Percentiles rank a stretch among this genome's conserved stretches.
These are phyloP conservation scores for Ceratocystis lukuohia DNA, from an alignment of 2,329 filamentous ascomycete genomes.

Conservation along the genomic window DNA sequence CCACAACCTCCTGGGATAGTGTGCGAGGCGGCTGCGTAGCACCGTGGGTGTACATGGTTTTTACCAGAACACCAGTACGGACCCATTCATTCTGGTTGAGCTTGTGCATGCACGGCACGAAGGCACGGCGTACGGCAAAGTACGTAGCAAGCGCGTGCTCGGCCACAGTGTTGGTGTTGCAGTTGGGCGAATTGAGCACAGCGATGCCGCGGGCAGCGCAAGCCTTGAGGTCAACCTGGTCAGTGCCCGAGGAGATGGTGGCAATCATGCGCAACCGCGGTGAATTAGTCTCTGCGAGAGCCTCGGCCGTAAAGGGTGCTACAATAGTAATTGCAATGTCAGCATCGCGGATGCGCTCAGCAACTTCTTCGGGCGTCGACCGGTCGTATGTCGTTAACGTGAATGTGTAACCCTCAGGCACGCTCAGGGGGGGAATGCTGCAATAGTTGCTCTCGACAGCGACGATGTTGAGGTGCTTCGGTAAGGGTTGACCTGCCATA, in stretches of 20 bases:
- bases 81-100: slow-evolving; percentile 1
- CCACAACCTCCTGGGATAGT: slow-evolving; percentile 9
- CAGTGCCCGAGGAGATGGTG: slow-evolving; percentile 48
- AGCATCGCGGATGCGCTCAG: slow-evolving; percentile 22
- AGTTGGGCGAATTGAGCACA: slow-evolving; percentile 65
- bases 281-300: slow-evolving; percentile 17
- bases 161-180: slow-evolving; percentile 68
- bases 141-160: slow-evolving; percentile 66
- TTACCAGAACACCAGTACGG: slow-evolving; percentile 7
- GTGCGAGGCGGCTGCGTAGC: slow-evolving; percentile 6
- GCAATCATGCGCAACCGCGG: slow-evolving; percentile 22
- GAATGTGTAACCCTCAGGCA: slow-evolving; percentile 15
- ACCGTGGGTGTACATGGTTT: not conserved
- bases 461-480: slow-evolving; percentile 17
- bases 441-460: slow-evolving; percentile 16
- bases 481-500: not conserved
- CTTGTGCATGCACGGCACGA: slow-evolving; percentile 8
- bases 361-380: not conserved
- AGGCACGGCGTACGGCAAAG: slow-evolving; percentile 36
- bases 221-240: slow-evolving; percentile 64
- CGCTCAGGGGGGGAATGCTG: slow-evolving; percentile 14
- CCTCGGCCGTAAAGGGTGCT: slow-evolving; percentile 21
- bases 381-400: slow-evolving; percentile 13
- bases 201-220: slow-evolving; percentile 63
- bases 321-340: slow-evolving; percentile 24